Conservation (phyloP, 805 yeast species). For the Hanseniaspora mollemarum region DNA sequence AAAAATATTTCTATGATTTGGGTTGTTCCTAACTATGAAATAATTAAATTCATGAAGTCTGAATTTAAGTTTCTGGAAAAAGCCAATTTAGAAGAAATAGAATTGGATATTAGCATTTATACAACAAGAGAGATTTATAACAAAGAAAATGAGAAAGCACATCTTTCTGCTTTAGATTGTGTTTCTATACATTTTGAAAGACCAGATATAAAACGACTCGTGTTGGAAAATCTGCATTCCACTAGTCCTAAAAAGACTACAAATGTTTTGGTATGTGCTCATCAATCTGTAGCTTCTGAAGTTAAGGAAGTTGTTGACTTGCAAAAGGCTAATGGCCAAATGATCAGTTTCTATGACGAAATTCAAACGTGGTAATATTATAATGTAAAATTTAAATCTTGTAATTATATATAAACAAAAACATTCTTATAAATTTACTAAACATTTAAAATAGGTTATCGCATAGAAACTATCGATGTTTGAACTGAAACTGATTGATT, state of each 20-base stretch:
- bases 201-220: conserved; percentile 34
- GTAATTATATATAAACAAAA: neutral
- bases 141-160: conserved; percentile 14
- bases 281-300: conserved; percentile 42
- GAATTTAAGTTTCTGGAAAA: conserved; percentile 17
- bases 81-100: conserved; percentile 52
- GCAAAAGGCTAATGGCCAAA: conserved; percentile 23
- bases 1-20: conserved; percentile 17
- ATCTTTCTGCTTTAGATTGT: conserved; percentile 27
- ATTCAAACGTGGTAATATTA: conserved; percentile 43
- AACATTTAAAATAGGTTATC: too few relatives aligned
- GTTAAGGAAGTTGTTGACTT: conserved; percentile 36
- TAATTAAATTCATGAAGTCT: conserved; percentile 20
- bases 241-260: conserved; percentile 32
- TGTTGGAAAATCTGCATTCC: conserved; percentile 32
- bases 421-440: neutral
- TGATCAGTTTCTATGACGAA: conserved; percentile 46
- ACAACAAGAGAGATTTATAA: neutral
- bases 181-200: conserved; percentile 37
- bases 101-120: conserved; percentile 25
- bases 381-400: neutral
- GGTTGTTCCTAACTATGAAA: conserved; percentile 20
- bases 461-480: too few relatives aligned
- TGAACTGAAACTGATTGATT: too few relatives aligned
- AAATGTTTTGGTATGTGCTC: conserved; percentile 48